phyloP scores from a whole-genome alignment of 257 asterid genomes.

The Solanum arcanum region DNA sequence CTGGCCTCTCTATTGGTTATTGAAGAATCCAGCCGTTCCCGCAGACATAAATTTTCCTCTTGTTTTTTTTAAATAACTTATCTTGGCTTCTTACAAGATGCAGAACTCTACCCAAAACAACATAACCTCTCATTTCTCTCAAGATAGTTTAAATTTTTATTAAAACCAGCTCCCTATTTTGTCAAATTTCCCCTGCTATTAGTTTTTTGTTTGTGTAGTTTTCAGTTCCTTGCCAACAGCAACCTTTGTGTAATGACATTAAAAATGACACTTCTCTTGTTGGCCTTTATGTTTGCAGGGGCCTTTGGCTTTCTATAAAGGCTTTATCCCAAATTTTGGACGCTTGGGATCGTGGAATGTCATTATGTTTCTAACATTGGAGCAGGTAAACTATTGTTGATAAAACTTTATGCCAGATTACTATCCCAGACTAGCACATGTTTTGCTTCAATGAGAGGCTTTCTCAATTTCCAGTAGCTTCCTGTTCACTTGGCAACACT shows the following conservation, averaged over 20 bases:
- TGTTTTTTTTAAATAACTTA: neutral
- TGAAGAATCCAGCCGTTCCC: neutral
- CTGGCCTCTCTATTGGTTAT: neutral
- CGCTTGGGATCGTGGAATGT: slow-evolving; percentile 96
- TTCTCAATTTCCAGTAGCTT: neutral
- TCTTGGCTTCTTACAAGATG: neutral
- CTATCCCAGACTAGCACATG: neutral
- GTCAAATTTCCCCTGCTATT: neutral
- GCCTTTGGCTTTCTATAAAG: slow-evolving; percentile 88
- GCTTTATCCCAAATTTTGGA: slow-evolving; percentile 92
- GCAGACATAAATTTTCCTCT: neutral
- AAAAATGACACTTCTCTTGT: neutral
- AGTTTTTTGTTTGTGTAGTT: neutral
- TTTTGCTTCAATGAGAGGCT: neutral
- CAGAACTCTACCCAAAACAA: neutral
- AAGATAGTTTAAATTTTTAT: neutral
- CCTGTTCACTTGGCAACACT: neutral
- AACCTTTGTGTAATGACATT: neutral
- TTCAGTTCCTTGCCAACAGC: neutral
- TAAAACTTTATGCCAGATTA: neutral
- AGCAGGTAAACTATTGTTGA: slow-evolving; percentile 48
- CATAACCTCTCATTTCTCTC: neutral
- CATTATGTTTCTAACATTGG: slow-evolving; percentile 85
- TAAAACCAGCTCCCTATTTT: neutral
- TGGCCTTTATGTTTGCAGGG: slow-evolving; percentile 42